Evolutionary conservation across 1,284 basidiomycete species (phyloP).

Genomic region (Golubevia sp.): DNA sequence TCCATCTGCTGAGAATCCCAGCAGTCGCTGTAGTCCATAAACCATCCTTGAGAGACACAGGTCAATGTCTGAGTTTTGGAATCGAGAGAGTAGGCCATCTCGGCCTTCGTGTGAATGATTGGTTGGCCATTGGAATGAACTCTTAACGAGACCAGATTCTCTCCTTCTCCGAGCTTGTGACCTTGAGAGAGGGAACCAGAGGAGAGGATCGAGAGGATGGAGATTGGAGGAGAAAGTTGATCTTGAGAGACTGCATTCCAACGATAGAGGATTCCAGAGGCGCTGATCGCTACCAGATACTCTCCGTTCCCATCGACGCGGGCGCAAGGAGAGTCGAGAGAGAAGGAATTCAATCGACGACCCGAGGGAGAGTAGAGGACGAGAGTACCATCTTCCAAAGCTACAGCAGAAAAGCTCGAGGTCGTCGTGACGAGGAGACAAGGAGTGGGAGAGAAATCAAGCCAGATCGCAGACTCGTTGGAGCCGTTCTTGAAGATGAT

Average conservation of each 20-base stretch:
- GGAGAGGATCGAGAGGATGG: conserved; percentile 30
- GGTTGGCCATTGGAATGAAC: conserved; percentile 57
- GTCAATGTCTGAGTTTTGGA: conserved; percentile 31
- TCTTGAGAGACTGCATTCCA: conserved; percentile 37
- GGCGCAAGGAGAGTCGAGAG: conserved; percentile 32
- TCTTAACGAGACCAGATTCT: conserved; percentile 26
- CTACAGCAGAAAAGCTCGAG: conserved; percentile 73
- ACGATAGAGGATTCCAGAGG: conserved; percentile 31
- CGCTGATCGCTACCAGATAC: conserved; percentile 37
- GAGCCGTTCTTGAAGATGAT: conserved; percentile 69
- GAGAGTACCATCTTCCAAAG: conserved; percentile 75
- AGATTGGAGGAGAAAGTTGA: conserved; percentile 15
- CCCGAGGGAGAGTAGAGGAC: conserved; percentile 80
- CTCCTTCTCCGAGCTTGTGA: conserved; percentile 17
- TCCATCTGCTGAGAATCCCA: conserved; percentile 37
- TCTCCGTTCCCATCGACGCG: conserved; percentile 30
- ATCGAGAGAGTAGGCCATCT: conserved; percentile 49
- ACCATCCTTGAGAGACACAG: conserved; percentile 40
- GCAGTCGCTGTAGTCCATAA: conserved; percentile 38
- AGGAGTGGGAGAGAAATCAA: conserved; percentile 80
- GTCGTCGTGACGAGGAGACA: conserved; percentile 73
- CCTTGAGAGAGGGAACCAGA: conserved; percentile 15
- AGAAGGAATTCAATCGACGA: too few species aligned
- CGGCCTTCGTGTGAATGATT: conserved; percentile 60
- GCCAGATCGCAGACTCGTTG: conserved; percentile 78